Base-by-base conservation (phyloP, 1,139 yeast genomes). In the Blastobotrys serpentis region DNA sequence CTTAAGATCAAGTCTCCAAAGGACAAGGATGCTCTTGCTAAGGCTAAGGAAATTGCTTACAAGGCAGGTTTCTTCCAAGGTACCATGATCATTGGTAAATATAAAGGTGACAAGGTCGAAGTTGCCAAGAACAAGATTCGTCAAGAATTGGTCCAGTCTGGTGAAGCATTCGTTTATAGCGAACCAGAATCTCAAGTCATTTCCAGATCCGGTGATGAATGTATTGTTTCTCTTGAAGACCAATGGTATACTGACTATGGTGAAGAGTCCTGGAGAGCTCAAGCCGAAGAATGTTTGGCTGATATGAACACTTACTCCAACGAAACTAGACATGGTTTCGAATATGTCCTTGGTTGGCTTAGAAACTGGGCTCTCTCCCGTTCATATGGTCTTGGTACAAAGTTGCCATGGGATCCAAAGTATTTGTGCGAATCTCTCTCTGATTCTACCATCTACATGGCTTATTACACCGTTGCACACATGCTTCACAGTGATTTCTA, bases 161-260 rank as follows among this genome's bases (percentile, higher is more conserved):
- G 90, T 46, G 79, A 81, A 43, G 97, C 96, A 4, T 88, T 92
- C 62, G 84, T 83, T 44, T 92, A 92, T 76, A 84, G 84, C 60
- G 99, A 92, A 74, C 98, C 99, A 42, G 99, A 92, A 72, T 81
- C 84, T 42, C 73, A 76, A 50, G 96, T 92, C 46, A 77, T 88
- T 48, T 90, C 98, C 18, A 84, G 99, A 74, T 86, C 96, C 43
- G 98, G 98, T 60, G 99, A 92, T 67, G 92, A 84, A 52, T 92
- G 98, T 78, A 82, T 92, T 62, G 98, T 92, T 47, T 89, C 98
- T 13, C 79, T 94, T 51, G 98, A 94, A 73, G 98, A 94, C 72
- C 99, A 94, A 76, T 94, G 98, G 98, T 94, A 82, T 70, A 79
- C 88, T 63, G 98, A 94, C 69, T 94, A 94, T 65, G 98, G 98